Percentiles rank a stretch among this genome's conserved stretches.
These are phyloP conservation scores for Bipolaris bicolor DNA, from an alignment of 2,329 filamentous ascomycete species.

Conservation along the genomic window DNA sequence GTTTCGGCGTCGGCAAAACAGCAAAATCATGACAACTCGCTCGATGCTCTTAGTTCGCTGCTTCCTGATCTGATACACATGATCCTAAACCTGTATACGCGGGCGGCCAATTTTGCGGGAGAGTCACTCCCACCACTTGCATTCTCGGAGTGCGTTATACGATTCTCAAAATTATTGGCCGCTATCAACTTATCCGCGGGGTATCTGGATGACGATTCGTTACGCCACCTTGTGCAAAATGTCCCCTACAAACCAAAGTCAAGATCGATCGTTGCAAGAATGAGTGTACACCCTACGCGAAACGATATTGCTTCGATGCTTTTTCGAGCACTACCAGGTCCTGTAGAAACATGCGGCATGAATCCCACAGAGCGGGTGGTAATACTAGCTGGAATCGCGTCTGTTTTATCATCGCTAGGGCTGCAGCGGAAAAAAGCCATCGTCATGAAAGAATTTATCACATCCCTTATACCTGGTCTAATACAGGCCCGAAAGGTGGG, in stretches of 20 bases:
- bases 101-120: constrained; percentile 66
- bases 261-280: constrained; percentile 41
- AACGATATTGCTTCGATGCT: constrained; percentile 48
- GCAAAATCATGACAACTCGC: constrained; percentile 47
- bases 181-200: constrained; percentile 71
- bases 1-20: constrained; percentile 52
- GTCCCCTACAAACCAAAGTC: constrained; percentile 55
- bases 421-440: constrained; percentile 90
- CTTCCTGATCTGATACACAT: constrained; percentile 77
- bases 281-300: constrained; percentile 45
- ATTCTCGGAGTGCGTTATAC: constrained; percentile 73
- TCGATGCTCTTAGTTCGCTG: constrained; percentile 60
- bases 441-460: constrained; percentile 83
- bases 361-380: constrained; percentile 77
- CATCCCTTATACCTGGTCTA: constrained; percentile 80
- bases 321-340: constrained; percentile 58
- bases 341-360: constrained; percentile 63
- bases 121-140: constrained; percentile 75
- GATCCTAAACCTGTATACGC: constrained; percentile 74
- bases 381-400: constrained; percentile 83
- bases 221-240: constrained; percentile 54
- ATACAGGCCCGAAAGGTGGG: constrained; percentile 91
- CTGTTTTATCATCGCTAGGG: constrained; percentile 80
- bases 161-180: constrained; percentile 73
- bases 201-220: constrained; percentile 63